A percentile compares a stretch with the other conserved stretches of the same genome.
Conservation (phyloP, 208 protist species). For the Crithidia fasciculata region DNA sequence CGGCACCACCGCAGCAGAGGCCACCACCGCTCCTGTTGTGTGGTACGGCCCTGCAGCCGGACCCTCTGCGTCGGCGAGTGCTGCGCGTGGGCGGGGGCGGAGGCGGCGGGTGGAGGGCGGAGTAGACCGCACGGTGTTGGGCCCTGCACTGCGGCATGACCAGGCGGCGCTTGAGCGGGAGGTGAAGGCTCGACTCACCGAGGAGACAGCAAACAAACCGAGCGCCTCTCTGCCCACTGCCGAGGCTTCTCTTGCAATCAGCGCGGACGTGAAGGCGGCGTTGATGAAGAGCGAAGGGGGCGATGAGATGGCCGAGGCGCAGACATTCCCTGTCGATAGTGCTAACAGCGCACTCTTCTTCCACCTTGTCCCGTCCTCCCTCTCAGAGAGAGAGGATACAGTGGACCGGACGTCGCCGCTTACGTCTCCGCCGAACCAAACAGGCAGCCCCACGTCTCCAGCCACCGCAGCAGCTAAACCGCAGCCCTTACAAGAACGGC, state of each 20-base stretch:
- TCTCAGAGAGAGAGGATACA: neutral
- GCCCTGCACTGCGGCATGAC: constrained; percentile 21
- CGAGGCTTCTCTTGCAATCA: neutral
- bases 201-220: neutral
- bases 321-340: neutral
- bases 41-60: constrained; percentile 21
- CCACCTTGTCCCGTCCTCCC: neutral
- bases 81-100: constrained; percentile 13
- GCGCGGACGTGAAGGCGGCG: neutral
- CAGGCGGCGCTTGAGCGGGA: constrained; percentile 24
- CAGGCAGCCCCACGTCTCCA: neutral
- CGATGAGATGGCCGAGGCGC: neutral
- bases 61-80: neutral
- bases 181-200: constrained; percentile 10
- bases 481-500: neutral
- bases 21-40: constrained; percentile 27
- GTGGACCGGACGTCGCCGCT: neutral
- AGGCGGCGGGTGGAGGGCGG: constrained; percentile 28
- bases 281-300: neutral
- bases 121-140: constrained; percentile 24
- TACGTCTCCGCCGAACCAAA: neutral
- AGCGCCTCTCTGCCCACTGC: neutral
- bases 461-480: neutral
- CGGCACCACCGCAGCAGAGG: neutral
- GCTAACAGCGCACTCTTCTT: neutral